Percentiles rank a stretch among this genome's conserved stretches.
phyloP scores from a whole-genome alignment of 2,329 filamentous ascomycete genomes.

The Pseudomassariella vexata region DNA sequence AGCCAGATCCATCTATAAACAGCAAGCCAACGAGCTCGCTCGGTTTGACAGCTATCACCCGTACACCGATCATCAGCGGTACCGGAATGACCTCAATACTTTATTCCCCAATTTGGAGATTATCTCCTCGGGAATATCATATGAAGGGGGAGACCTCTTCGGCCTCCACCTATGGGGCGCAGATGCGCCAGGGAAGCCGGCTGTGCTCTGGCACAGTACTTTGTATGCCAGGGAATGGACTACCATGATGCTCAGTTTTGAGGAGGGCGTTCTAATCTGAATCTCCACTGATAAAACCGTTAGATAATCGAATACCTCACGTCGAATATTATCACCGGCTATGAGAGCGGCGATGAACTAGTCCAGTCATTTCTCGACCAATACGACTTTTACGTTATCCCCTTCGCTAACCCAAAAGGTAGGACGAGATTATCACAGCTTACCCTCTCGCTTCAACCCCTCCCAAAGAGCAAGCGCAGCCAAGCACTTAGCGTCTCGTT shows the following conservation, averaged over 20 bases:
- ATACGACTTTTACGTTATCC: conserved; percentile 62
- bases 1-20: too few relatives aligned
- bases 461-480: conserved; percentile 55
- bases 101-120: conserved; percentile 37
- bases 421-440: conserved; percentile 1
- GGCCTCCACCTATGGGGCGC: conserved; percentile 48
- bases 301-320: conserved; percentile 41
- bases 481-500: conserved; percentile 54
- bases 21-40: conserved; percentile 23
- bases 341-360: conserved; percentile 26
- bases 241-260: too few relatives aligned
- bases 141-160: conserved; percentile 46
- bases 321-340: conserved; percentile 36
- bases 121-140: conserved; percentile 37
- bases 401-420: conserved; percentile 58
- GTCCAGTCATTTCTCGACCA: conserved; percentile 41
- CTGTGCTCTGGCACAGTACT: conserved; percentile 43
- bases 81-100: conserved; percentile 34
- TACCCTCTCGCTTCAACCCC: conserved; percentile 41
- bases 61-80: conserved; percentile 43
- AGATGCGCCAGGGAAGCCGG: conserved; percentile 38
- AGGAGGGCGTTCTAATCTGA: too few relatives aligned
- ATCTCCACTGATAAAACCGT: too few relatives aligned
- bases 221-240: conserved; percentile 53
- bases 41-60: conserved; percentile 47